These are phyloP conservation scores for Alternaria brassicae DNA, from an alignment of 2,329 filamentous ascomycete species.

Conservation along the genomic window DNA sequence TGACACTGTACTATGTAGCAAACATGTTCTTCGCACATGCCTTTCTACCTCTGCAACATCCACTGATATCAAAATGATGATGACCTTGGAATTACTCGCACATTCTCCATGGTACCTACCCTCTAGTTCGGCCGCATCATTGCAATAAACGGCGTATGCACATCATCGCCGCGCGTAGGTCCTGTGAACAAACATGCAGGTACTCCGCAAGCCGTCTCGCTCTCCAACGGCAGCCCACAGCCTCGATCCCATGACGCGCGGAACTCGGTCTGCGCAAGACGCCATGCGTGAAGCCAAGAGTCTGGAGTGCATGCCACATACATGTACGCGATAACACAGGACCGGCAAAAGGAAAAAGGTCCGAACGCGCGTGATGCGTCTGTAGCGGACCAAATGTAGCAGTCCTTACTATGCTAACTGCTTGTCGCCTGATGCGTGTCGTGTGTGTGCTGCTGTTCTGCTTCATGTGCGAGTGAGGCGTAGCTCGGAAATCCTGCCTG, in stretches of 20 bases:
- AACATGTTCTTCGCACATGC: not conserved
- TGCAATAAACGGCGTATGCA: not conserved
- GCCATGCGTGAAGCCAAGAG: slow-evolving; percentile 1
- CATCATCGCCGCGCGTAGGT: not conserved
- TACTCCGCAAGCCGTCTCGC: not conserved
- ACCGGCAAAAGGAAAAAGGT: not conserved
- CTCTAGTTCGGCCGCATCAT: not conserved
- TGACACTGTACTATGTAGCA: not conserved
- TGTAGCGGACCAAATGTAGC: not conserved
- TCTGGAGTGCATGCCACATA: not conserved
- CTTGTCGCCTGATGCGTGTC: slow-evolving; percentile 1
- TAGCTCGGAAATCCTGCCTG: slow-evolving; percentile 13
- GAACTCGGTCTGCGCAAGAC: slow-evolving; percentile 7
- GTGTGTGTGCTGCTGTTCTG: not conserved
- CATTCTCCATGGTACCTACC: not conserved
- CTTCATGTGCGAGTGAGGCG: slow-evolving; percentile 4
- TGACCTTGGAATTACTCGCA: not conserved
- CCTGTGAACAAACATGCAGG: slow-evolving; percentile 3
- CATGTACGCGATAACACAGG: slow-evolving; percentile 1
- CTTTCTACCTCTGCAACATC: not conserved
- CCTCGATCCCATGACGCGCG: not conserved
- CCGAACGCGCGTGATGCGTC: slow-evolving; percentile 6
- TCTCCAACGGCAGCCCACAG: not conserved
- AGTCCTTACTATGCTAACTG: not conserved
- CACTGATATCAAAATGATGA: not conserved